A percentile compares a stretch with the other conserved stretches of the same genome.
Evolutionary conservation across 2,329 filamentous ascomycete genomes (phyloP).

Genomic region (Cytospora mali): DNA sequence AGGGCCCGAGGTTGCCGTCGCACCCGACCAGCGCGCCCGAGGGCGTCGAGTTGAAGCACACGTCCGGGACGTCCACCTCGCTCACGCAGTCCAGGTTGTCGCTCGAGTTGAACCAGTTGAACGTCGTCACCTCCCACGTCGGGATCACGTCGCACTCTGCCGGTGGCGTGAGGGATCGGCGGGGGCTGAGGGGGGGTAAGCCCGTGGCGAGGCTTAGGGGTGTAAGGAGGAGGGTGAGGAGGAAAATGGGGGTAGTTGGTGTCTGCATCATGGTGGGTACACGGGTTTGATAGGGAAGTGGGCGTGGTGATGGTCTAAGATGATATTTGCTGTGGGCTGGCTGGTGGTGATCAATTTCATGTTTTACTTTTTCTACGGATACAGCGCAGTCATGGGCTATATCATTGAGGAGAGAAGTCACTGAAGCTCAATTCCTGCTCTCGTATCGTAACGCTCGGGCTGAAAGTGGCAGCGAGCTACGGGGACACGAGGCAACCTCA

Average conservation of each 20-base stretch:
- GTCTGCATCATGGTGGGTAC: not conserved
- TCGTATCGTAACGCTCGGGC: not conserved
- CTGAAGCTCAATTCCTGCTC: not conserved
- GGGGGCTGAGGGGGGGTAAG: not conserved
- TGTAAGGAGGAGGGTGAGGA: not conserved
- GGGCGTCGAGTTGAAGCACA: conserved; percentile 18
- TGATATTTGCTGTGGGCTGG: not conserved
- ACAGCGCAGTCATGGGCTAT: not conserved
- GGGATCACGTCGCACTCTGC: conserved; percentile 23
- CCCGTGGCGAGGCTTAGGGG: not conserved
- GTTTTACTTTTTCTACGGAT: not conserved
- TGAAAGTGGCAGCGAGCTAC: not conserved
- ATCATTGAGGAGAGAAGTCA: not conserved
- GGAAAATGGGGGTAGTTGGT: not conserved
- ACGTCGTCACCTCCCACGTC: conserved; percentile 15
- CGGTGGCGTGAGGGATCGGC: conserved; percentile 11
- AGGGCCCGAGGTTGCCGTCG: conserved; percentile 20
- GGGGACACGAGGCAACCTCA: not conserved
- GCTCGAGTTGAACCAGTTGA: conserved; percentile 19
- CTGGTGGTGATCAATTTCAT: too few relatives aligned
- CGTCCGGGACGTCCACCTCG: conserved; percentile 4
- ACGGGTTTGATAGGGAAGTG: not conserved
- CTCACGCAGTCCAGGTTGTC: conserved; percentile 17
- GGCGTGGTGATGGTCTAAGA: not conserved
- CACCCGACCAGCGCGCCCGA: not conserved